Percentiles rank a stretch among this genome's conserved stretches.
phyloP scores from a whole-genome alignment of 371 early-diverging fungal species.

The Catenaria anguillulae region DNA sequence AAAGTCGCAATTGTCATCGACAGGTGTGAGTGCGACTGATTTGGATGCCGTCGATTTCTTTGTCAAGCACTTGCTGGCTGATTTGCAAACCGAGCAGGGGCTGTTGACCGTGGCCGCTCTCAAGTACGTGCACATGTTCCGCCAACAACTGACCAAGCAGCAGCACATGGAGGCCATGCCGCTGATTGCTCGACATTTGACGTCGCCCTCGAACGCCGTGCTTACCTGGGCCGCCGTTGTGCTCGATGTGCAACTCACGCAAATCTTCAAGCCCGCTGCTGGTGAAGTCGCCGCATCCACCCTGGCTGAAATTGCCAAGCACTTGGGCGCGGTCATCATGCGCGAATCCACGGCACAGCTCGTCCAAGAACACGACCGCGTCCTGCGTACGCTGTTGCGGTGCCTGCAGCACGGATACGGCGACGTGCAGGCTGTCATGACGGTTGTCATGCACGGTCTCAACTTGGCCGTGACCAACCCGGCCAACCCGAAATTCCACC shows the following conservation, averaged over 20 bases:
- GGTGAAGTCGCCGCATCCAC: constrained; percentile 45
- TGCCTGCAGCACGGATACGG: constrained; percentile 9
- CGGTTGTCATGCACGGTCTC: constrained; percentile 54
- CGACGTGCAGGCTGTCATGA: constrained; percentile 38
- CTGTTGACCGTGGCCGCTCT: constrained; percentile 87
- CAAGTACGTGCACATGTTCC: constrained; percentile 80
- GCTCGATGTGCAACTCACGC: constrained; percentile 39
- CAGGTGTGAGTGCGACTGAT: constrained; percentile 54
- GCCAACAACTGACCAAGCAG: constrained; percentile 73
- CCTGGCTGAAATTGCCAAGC: constrained; percentile 19
- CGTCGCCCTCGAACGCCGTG: constrained; percentile 62
- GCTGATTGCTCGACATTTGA: constrained; percentile 60
- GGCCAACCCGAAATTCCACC: constrained; percentile 92
- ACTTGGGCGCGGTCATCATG: constrained; percentile 58
- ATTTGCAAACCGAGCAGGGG: constrained; percentile 63
- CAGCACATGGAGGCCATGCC: constrained; percentile 57
- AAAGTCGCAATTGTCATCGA: constrained; percentile 28
- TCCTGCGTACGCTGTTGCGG: constrained; percentile 44
- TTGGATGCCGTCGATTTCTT: constrained; percentile 75
- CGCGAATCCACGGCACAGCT: constrained; percentile 55
- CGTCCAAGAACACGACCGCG: constrained; percentile 86
- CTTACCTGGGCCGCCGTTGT: constrained; percentile 84
- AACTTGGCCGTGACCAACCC: constrained; percentile 83
- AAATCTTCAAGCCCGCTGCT: constrained; percentile 45
- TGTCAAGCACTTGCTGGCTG: constrained; percentile 57